Conservation (phyloP, 805 yeast species). For the Pichia scutulata region DNA sequence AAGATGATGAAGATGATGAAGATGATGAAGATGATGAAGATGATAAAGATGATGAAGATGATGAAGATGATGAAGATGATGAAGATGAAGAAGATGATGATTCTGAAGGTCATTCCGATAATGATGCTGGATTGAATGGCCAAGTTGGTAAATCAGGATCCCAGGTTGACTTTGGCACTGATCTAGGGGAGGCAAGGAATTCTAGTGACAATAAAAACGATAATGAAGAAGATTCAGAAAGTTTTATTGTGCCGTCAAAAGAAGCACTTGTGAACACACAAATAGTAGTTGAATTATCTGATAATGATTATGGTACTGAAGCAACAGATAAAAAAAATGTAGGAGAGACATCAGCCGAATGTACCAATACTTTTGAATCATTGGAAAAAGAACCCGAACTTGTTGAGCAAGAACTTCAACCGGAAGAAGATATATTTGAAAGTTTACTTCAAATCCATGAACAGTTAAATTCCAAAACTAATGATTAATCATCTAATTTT, state of each 20-base stretch:
- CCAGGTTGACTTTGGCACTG: too few relatives aligned
- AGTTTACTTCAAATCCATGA: constrained; percentile 1
- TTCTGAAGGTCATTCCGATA: not conserved
- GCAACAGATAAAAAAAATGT: not conserved
- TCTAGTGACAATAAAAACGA: not conserved
- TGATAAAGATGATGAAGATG: constrained; percentile 1
- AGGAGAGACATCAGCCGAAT: not conserved
- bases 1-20: too few relatives aligned
- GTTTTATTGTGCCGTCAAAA: too few relatives aligned
- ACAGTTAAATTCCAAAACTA: not conserved
- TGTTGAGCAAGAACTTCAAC: not conserved
- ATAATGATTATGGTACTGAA: constrained; percentile 1
- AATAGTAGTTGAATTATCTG: not conserved
- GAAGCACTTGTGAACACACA: too few relatives aligned
- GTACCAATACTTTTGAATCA: too few relatives aligned
- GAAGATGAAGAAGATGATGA: not conserved
- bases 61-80: constrained; percentile 9
- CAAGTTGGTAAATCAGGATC: not conserved
- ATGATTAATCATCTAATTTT: not conserved
- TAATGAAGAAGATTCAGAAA: too few relatives aligned
- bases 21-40: not conserved
- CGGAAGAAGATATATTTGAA: constrained; percentile 2
- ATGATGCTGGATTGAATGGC: not conserved
- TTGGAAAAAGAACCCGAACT: too few relatives aligned
- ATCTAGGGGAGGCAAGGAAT: too few relatives aligned